A percentile compares a stretch with the other conserved stretches of the same genome.
Conservation (phyloP, 495 filamentous ascomycete species). For the Penicillium waksmanii region DNA sequence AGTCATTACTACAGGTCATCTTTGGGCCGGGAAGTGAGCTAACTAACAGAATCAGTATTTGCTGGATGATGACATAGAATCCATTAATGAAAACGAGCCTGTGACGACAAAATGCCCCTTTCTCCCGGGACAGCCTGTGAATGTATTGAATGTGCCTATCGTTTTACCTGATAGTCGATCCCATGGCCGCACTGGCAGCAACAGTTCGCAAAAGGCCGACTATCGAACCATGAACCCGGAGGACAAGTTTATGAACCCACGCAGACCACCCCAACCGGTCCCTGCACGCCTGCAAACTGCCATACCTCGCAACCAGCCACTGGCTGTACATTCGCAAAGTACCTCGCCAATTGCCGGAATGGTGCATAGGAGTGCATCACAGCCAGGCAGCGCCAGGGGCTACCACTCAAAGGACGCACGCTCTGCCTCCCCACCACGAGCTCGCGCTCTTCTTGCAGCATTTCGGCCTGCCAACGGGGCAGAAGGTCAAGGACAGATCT, state of each 20-base stretch:
- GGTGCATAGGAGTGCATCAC: slow-evolving; percentile 39
- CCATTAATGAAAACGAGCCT: slow-evolving; percentile 68
- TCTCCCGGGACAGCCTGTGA: slow-evolving; percentile 82
- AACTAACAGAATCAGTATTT: slow-evolving; percentile 62
- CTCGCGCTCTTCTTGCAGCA: slow-evolving; percentile 40
- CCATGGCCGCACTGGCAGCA: slow-evolving; percentile 41
- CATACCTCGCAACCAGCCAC: slow-evolving; percentile 50
- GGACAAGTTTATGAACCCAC: slow-evolving; percentile 73
- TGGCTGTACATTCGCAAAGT: slow-evolving; percentile 28
- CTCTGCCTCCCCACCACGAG: slow-evolving; percentile 47
- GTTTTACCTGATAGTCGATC: slow-evolving; percentile 57
- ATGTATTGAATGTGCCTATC: slow-evolving; percentile 77
- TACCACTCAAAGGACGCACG: slow-evolving; percentile 36
- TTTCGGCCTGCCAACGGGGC: slow-evolving; percentile 32
- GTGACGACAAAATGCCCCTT: slow-evolving; percentile 81
- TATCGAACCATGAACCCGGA: slow-evolving; percentile 77
- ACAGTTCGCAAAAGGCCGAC: slow-evolving; percentile 45
- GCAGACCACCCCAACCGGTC: slow-evolving; percentile 59
- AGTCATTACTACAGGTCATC: slow-evolving; percentile 32
- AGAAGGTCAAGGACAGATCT: slow-evolving; percentile 12
- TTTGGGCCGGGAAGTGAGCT: background rate
- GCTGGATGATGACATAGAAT: slow-evolving; percentile 73
- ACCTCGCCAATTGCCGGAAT: slow-evolving; percentile 31
- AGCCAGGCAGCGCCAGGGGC: slow-evolving; percentile 38
- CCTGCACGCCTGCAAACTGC: slow-evolving; percentile 59